These are phyloP conservation scores for Poterioochromonas sp. DNA, from an alignment of 352 stramenopile species.

Conservation along the genomic window DNA sequence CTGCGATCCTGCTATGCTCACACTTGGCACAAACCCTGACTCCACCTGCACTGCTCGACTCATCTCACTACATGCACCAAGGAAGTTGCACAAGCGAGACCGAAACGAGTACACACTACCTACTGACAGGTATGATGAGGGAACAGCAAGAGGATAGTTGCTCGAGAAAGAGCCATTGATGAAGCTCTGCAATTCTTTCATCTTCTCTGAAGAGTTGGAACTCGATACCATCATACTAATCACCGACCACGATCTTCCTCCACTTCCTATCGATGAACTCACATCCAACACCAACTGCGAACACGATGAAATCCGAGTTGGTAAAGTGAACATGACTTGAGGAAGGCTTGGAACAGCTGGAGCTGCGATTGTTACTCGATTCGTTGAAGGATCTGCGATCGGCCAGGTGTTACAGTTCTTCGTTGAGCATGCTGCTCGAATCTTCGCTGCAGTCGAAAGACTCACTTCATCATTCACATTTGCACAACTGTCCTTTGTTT, in stretches of 20 bases:
- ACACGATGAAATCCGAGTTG: neutral
- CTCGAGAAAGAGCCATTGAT: too few relatives aligned
- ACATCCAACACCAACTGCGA: neutral
- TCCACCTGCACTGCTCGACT: neutral
- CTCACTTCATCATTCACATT: neutral
- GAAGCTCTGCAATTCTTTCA: too few relatives aligned
- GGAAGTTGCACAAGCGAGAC: neutral
- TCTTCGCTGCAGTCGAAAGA: neutral
- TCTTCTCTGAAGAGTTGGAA: too few relatives aligned
- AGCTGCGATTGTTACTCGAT: neutral
- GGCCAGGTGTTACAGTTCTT: too few relatives aligned
- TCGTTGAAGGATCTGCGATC: neutral
- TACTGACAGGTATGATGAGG: neutral
- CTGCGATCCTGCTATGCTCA: neutral
- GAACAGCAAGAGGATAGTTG: too few relatives aligned
- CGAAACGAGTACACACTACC: neutral
- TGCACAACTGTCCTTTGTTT: too few relatives aligned
- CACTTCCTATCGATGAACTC: neutral
- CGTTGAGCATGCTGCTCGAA: neutral
- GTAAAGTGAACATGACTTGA: neutral
- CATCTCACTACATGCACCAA: neutral
- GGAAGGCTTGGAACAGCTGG: neutral
- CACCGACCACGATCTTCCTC: conserved; percentile 20
- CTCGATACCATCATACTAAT: too few relatives aligned
- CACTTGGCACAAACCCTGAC: neutral